Evolutionary conservation across 257 asterid genomes (phyloP), one percentile per base, ranked within the genome.

Genomic region (Solanum rostratum): DNA sequence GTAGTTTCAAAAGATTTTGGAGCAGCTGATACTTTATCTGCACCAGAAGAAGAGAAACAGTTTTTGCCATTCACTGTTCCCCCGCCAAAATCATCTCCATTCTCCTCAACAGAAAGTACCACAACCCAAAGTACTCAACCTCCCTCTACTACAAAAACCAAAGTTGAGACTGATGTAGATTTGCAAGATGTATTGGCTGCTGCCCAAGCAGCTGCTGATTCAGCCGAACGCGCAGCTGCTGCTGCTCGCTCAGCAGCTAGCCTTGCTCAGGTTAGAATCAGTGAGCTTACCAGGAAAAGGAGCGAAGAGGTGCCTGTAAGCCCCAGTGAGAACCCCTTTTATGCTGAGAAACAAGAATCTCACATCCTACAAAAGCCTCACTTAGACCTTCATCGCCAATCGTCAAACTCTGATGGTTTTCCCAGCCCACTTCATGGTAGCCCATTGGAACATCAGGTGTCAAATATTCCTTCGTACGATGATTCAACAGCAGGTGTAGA

Each of bases 231-330:
- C 11, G 99, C 99, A 3, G 99, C 99, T 5, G 91, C 97, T 30
- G 94, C 97, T 82, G 98, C 99, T 15, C 97, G 97, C 41, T 89
- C 98, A 54, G 99, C 97, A 8, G 98, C 99, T n/a, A 93, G 88
- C 85, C 91, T 96, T 79, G 98, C 99, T 74, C 93, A 93, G 73
- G 88, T 92, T 66, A 91, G 95, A 43, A 95, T 95, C 83, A 94
- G 89, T 57, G 98, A 92, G 88, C 93, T 95, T 62, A 82, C 83
- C 69, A 89, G 88, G 90, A 91, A 81, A 80, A 93, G 87, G 45
- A 90, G 84, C n/a, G 85, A 88, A 10, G 90, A 71, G 41, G 84
- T 71, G 59, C 60, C 91, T 16, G 89, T 66, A 78, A 78, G 86
- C 59, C 71, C 79, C 73, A 49, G 24, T 39, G 93, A 90, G 86